A percentile compares a stretch with the other conserved stretches of the same genome.
These are phyloP conservation scores for Ormosia emarginata DNA, from an alignment of 306 rosid species.

Conservation along the genomic window DNA sequence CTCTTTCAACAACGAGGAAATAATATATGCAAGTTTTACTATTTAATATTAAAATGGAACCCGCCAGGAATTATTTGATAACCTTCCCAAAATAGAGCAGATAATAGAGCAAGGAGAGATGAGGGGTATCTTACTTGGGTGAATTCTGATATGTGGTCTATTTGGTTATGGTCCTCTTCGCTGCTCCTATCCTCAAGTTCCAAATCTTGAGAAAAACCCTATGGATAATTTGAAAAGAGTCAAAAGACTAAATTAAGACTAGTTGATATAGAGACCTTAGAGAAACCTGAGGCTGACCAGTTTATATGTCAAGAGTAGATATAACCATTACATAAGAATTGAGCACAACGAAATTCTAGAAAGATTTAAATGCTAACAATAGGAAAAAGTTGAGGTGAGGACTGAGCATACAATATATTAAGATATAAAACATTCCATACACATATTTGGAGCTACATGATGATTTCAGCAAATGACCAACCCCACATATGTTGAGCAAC, in stretches of 20 bases:
- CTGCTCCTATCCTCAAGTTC: conserved; percentile 35
- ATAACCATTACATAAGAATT: not conserved
- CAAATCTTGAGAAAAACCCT: conserved; percentile 56
- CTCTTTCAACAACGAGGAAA: no score
- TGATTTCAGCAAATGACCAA: conserved; percentile 1
- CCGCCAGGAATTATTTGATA: not conserved
- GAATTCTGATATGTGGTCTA: conserved; percentile 28
- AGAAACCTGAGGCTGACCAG: not conserved
- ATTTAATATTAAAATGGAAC: not conserved
- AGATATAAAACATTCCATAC: not conserved
- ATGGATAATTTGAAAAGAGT: conserved; percentile 10
- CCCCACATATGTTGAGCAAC: not conserved
- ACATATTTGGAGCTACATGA: not conserved
- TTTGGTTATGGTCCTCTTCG: conserved; percentile 31
- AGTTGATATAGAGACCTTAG: not conserved
- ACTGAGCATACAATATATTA: not conserved
- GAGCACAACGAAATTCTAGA: not conserved
- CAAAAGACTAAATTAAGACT: not conserved
- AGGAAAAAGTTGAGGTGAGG: not conserved
- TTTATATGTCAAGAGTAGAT: not conserved
- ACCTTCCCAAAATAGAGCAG: not conserved
- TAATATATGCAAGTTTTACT: not conserved
- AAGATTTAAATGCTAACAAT: not conserved
- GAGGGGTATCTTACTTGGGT: conserved; percentile 36
- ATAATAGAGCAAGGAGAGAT: not conserved